These are phyloP conservation scores for Aureobasidium sp. DNA, from an alignment of 2,329 filamentous ascomycete genomes.

Conservation along the genomic window DNA sequence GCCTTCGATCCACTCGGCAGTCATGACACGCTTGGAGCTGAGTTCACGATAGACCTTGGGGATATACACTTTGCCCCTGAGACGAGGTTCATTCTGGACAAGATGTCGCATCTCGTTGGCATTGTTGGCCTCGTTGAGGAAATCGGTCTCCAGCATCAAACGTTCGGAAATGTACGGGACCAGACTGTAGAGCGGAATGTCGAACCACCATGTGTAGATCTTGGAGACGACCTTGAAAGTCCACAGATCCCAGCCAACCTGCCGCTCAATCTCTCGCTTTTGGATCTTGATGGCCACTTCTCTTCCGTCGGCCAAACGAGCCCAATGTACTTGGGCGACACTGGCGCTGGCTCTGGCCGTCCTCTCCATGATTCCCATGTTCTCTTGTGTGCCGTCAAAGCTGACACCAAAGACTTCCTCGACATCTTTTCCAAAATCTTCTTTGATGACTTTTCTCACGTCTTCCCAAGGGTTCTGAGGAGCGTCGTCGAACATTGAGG, in stretches of 20 bases:
- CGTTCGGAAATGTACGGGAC: conserved; percentile 91
- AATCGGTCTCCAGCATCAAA: conserved; percentile 90
- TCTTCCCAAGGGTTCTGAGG: conserved; percentile 86
- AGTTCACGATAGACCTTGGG: conserved; percentile 78
- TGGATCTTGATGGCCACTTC: conserved; percentile 96
- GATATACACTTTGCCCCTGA: conserved; percentile 79
- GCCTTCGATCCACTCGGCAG: conserved; percentile 96
- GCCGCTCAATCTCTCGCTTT: conserved; percentile 85
- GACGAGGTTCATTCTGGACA: conserved; percentile 65
- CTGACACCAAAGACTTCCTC: conserved; percentile 92
- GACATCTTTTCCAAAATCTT: conserved; percentile 76
- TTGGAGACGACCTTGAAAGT: conserved; percentile 80
- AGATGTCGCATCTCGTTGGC: conserved; percentile 74
- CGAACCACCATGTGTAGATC: conserved; percentile 81
- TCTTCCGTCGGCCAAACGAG: conserved; percentile 71
- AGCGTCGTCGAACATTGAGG: conserved; percentile 94
- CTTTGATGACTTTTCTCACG: conserved; percentile 73
- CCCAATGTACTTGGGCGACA: conserved; percentile 97
- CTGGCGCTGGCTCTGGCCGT: conserved; percentile 74
- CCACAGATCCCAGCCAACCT: conserved; percentile 93
- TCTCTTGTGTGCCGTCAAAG: conserved; percentile 50
- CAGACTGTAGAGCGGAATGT: conserved; percentile 83
- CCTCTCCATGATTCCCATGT: conserved; percentile 61
- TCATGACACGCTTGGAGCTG: conserved; percentile 76
- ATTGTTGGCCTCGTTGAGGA: conserved; percentile 84